These are phyloP conservation scores for Rhizoclosmatium sp. DNA, from an alignment of 192 early-diverging fungal species.

Conservation along the genomic window DNA sequence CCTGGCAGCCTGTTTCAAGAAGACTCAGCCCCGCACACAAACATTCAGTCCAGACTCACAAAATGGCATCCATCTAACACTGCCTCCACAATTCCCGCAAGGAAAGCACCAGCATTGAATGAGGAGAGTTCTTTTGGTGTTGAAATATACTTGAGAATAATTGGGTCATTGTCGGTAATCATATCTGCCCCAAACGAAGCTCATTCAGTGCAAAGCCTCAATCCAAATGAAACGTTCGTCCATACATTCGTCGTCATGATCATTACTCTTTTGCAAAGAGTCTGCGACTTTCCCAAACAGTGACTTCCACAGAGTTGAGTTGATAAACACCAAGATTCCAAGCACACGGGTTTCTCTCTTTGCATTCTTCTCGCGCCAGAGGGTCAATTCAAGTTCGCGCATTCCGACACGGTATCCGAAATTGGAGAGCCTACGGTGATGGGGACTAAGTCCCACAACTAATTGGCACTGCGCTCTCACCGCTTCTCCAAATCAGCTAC, in stretches of 20 bases:
- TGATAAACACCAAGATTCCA: slow-evolving; percentile 90
- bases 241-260: slow-evolving; percentile 96
- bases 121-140: slow-evolving; percentile 92
- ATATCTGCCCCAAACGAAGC: slow-evolving; percentile 72
- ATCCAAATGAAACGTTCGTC: background rate
- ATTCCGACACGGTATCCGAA: slow-evolving; percentile 94
- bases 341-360: slow-evolving; percentile 92
- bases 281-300: slow-evolving; percentile 97
- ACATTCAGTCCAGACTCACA: slow-evolving; percentile 59
- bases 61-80: slow-evolving; percentile 91
- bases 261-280: slow-evolving; percentile 94
- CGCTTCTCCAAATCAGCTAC: slow-evolving; percentile 96
- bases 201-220: background rate
- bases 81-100: slow-evolving; percentile 96
- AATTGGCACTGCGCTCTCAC: slow-evolving; percentile 55
- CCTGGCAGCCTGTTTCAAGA: slow-evolving; percentile 57
- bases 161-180: slow-evolving; percentile 98
- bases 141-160: slow-evolving; percentile 89
- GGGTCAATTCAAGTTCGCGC: slow-evolving; percentile 85
- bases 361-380: slow-evolving; percentile 87
- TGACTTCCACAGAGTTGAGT: slow-evolving; percentile 92
- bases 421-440: slow-evolving; percentile 75
- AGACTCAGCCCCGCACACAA: background rate
- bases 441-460: background rate
- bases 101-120: slow-evolving; percentile 93